phyloP scores from a whole-genome alignment of 495 filamentous ascomycete genomes.

The Lasiosphaeria hispida region DNA sequence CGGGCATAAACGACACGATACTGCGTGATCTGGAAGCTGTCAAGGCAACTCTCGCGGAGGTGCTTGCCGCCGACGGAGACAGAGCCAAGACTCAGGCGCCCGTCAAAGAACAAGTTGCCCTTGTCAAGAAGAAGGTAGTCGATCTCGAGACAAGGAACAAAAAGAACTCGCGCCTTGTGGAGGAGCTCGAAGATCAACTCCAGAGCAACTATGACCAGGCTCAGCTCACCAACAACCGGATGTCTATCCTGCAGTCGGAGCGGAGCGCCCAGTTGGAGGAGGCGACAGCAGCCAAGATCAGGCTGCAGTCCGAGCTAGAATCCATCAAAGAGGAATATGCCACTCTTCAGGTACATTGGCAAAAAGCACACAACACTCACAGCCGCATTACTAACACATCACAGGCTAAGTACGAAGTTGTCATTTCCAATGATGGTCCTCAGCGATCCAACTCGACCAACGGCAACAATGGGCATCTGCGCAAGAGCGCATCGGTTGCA shows the following conservation, averaged over 20 bases:
- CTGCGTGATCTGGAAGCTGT: conserved; percentile 54
- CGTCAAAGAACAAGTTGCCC: conserved; percentile 66
- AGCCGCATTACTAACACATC: conserved; percentile 28
- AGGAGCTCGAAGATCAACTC: conserved; percentile 97
- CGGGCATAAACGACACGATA: conserved; percentile 52
- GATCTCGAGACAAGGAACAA: conserved; percentile 62
- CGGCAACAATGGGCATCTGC: conserved; percentile 53
- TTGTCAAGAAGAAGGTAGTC: conserved; percentile 69
- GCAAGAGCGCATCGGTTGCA: conserved; percentile 78
- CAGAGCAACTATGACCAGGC: conserved; percentile 91
- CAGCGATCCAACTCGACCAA: conserved; percentile 74
- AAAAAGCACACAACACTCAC: neutral
- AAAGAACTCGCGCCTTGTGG: conserved; percentile 85
- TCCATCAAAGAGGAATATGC: conserved; percentile 60
- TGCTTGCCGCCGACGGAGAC: conserved; percentile 41
- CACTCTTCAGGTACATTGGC: conserved; percentile 60
- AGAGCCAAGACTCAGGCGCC: conserved; percentile 52
- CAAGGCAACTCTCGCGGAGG: conserved; percentile 42
- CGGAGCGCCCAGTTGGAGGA: conserved; percentile 61
- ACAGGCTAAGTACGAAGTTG: conserved; percentile 58
- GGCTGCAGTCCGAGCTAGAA: conserved; percentile 55
- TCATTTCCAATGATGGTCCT: conserved; percentile 39
- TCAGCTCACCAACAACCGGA: conserved; percentile 74
- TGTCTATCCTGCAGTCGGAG: conserved; percentile 69
- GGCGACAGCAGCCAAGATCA: conserved; percentile 49